A percentile compares a stretch with the other conserved stretches of the same genome.
Evolutionary conservation across 1,139 yeast genomes (phyloP).

Genomic region (Suhomyces bribrorum): DNA sequence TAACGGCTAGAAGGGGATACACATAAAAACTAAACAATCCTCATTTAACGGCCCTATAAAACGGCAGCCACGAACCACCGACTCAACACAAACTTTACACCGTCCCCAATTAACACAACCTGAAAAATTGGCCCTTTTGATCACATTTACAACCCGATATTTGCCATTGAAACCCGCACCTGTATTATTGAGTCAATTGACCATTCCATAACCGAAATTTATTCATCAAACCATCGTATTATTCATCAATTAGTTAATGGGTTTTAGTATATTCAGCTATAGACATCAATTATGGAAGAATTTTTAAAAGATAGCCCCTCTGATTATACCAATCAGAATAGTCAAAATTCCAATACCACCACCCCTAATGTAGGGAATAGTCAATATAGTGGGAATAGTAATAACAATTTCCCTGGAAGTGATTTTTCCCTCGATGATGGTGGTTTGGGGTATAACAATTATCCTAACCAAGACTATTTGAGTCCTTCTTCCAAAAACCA

Average conservation of each 20-base stretch:
- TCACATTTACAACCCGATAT: neutral
- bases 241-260: neutral
- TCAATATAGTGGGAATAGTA: constrained; percentile 7
- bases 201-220: neutral
- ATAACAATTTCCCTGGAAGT: constrained; percentile 4
- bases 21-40: neutral
- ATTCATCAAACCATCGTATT: neutral
- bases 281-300: constrained; percentile 32
- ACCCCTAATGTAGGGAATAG: constrained; percentile 9
- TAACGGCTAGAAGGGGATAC: constrained; percentile 6
- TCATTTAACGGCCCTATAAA: no score
- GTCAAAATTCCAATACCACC: constrained; percentile 9
- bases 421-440: constrained; percentile 10
- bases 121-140: neutral
- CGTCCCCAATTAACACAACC: neutral
- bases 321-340: constrained; percentile 19
- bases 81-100: no score
- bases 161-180: neutral
- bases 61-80: no score
- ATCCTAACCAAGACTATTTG: constrained; percentile 3
- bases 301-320: constrained; percentile 42
- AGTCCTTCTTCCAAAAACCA: constrained; percentile 6
- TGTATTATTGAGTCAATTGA: neutral
- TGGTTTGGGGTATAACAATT: constrained; percentile 3
- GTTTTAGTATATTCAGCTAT: neutral